Conservation (phyloP, 805 yeast genomes). For the Maudiozyma barnettii region DNA sequence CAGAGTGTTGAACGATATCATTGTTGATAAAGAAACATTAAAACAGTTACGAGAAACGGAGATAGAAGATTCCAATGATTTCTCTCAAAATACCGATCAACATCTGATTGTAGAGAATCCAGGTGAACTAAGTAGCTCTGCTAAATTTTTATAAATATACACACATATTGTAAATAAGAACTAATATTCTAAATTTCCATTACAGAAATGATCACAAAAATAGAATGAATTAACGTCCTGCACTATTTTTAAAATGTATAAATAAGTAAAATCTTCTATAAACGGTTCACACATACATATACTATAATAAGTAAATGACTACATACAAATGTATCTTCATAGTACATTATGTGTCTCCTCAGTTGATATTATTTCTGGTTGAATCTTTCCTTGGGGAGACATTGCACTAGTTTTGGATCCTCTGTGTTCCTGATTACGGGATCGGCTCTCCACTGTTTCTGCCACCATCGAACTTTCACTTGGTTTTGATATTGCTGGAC, state of each 20-base stretch:
- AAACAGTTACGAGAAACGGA: conserved; percentile 13
- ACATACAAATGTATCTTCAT: no score
- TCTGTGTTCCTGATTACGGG: background rate
- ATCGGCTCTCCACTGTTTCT: background rate
- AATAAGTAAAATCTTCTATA: background rate
- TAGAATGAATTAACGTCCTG: background rate
- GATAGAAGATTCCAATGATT: conserved; percentile 22
- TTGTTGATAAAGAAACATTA: conserved; percentile 11
- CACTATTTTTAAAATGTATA: background rate
- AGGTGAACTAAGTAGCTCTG: conserved; percentile 33
- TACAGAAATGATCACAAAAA: background rate
- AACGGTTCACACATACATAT: background rate
- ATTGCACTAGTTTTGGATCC: background rate
- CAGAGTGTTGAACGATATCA: conserved; percentile 10
- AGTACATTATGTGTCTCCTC: no score
- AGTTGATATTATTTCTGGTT: no score
- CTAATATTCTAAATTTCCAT: background rate
- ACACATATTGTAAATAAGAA: background rate
- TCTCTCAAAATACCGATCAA: conserved; percentile 25
- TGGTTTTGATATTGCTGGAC: background rate
- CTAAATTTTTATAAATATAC: conserved; percentile 30
- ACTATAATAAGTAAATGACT: background rate
- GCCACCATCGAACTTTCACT: background rate
- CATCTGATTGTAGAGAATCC: conserved; percentile 33
- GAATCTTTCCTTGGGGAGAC: no score